phyloP scores from a whole-genome alignment of 1,284 basidiomycete species.

The Kwoniella shivajii region DNA sequence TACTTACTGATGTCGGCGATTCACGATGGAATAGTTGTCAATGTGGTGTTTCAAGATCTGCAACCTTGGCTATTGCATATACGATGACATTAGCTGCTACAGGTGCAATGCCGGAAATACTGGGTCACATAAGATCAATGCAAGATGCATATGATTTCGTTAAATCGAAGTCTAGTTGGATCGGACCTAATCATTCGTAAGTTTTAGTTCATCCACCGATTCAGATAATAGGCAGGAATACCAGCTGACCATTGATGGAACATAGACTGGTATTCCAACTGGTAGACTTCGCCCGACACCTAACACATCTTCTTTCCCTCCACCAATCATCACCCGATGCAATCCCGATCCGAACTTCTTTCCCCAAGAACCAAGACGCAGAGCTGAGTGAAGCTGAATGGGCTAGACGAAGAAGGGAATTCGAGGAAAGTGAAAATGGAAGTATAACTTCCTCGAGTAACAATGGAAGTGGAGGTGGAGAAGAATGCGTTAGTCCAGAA shows the following conservation, averaged over 20 bases:
- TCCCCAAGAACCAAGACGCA: constrained; percentile 58
- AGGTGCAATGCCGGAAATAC: constrained; percentile 65
- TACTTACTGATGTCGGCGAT: neutral
- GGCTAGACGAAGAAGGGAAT: constrained; percentile 68
- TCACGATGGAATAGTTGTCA: constrained; percentile 67
- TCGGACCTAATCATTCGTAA: constrained; percentile 94
- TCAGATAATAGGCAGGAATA: no score
- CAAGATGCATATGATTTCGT: constrained; percentile 90
- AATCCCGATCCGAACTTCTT: constrained; percentile 29
- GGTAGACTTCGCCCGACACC: constrained; percentile 84
- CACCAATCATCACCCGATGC: constrained; percentile 18
- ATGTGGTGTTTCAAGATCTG: constrained; percentile 92
- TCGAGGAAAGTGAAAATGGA: constrained; percentile 69
- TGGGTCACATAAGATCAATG: constrained; percentile 76
- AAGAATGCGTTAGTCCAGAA: constrained; percentile 20
- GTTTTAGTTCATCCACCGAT: no score
- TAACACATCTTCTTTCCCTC: constrained; percentile 65
- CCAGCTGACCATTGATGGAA: neutral
- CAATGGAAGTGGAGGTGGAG: neutral
- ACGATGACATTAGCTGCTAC: constrained; percentile 90
- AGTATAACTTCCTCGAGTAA: constrained; percentile 60
- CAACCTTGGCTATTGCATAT: constrained; percentile 88
- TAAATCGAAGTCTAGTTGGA: constrained; percentile 82
- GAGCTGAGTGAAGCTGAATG: constrained; percentile 77
- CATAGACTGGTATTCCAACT: constrained; percentile 91